These are phyloP conservation scores for Crithidia acanthocephali DNA, from an alignment of 208 protist species.

Conservation along the genomic window DNA sequence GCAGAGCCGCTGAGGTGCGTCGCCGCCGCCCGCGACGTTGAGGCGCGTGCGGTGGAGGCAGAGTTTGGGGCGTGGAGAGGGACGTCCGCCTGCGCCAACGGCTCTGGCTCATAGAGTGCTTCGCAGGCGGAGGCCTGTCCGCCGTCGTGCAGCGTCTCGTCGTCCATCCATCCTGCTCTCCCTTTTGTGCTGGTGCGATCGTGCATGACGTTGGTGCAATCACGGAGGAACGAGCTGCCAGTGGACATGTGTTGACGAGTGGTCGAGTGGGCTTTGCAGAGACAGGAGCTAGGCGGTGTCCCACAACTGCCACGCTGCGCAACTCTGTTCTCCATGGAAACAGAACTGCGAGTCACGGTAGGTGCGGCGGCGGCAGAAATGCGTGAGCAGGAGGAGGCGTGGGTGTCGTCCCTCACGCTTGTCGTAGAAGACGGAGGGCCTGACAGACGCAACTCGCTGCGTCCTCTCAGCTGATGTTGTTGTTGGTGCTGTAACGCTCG, in stretches of 20 bases:
- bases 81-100: background rate
- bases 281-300: background rate
- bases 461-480: background rate
- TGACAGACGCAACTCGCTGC: background rate
- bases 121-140: background rate
- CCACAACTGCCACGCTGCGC: no score
- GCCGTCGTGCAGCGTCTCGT: background rate
- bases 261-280: background rate
- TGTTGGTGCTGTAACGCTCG: background rate
- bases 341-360: no score
- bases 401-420: background rate
- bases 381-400: background rate
- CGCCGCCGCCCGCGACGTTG: conserved; percentile 15
- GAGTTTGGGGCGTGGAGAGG: background rate
- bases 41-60: conserved; percentile 1
- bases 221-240: background rate
- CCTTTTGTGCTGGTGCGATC: background rate
- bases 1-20: conserved; percentile 36
- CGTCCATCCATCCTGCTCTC: background rate
- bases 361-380: no score
- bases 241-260: background rate
- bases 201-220: background rate
- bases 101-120: background rate
- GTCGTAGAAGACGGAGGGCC: background rate
- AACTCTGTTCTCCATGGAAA: no score